Conservation (phyloP, 305 asterid species). For the Rubia balearica region DNA sequence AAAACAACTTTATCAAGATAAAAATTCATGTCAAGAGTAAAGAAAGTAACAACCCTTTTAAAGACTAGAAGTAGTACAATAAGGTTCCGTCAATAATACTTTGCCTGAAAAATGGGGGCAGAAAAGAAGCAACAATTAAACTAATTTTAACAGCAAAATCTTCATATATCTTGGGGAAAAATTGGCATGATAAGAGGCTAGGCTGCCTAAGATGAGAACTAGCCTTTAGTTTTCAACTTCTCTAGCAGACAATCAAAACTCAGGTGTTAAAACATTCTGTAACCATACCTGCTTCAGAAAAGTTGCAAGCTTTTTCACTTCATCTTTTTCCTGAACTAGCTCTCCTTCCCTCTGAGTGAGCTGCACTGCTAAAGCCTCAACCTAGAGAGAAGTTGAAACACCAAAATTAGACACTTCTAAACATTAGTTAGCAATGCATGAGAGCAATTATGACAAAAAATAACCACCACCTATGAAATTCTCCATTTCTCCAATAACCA, state of each 20-base stretch:
- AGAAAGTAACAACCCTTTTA: not conserved
- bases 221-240: not conserved
- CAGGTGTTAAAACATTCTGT: not conserved
- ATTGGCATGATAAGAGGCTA: not conserved
- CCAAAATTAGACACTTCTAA: not conserved
- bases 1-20: not conserved
- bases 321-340: conserved; percentile 82
- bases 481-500: not conserved
- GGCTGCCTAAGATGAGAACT: not conserved
- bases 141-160: not conserved
- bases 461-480: not conserved
- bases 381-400: conserved; percentile 32
- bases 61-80: not conserved
- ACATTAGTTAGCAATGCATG: not conserved
- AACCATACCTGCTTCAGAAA: conserved; percentile 74
- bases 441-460: not conserved
- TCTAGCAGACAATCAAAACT: not conserved
- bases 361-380: conserved; percentile 91
- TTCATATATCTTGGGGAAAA: not conserved
- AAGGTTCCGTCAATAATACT: not conserved
- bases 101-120: not conserved
- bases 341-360: conserved; percentile 94
- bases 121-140: not conserved
- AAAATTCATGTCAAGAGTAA: not conserved
- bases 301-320: conserved; percentile 89